These are phyloP conservation scores for Plenodomus lindquistii DNA, from an alignment of 2,329 filamentous ascomycete genomes.

Conservation along the genomic window DNA sequence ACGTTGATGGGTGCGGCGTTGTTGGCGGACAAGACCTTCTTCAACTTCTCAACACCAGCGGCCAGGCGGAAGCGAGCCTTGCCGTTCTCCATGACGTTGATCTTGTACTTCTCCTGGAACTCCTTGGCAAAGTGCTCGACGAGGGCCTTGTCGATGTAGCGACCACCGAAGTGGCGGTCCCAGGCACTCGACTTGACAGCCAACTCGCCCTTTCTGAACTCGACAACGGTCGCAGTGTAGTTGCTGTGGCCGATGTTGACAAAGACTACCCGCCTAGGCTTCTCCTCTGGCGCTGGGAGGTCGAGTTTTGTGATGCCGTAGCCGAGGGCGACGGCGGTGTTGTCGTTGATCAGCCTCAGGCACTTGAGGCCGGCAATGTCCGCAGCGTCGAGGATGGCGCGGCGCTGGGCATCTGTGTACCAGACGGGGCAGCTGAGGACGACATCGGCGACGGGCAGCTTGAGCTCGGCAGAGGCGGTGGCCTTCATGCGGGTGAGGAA, in stretches of 20 bases:
- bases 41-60: slow-evolving; percentile 91
- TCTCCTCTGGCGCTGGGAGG: slow-evolving; percentile 84
- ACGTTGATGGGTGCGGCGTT: slow-evolving; percentile 91
- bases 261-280: slow-evolving; percentile 86
- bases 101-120: slow-evolving; percentile 97
- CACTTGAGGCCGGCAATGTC: slow-evolving; percentile 93
- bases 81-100: slow-evolving; percentile 87
- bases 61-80: slow-evolving; percentile 88
- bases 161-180: slow-evolving; percentile 95
- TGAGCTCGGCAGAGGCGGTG: slow-evolving; percentile 84
- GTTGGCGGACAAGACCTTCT: slow-evolving; percentile 98
- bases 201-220: slow-evolving; percentile 96
- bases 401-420: slow-evolving; percentile 95
- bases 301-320: slow-evolving; percentile 98
- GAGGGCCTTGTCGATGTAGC: slow-evolving; percentile 93
- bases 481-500: slow-evolving; percentile 93
- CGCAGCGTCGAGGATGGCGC: slow-evolving; percentile 84
- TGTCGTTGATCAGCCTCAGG: slow-evolving; percentile 95
- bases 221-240: slow-evolving; percentile 91
- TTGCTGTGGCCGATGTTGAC: slow-evolving; percentile 96
- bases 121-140: slow-evolving; percentile 94
- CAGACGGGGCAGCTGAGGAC: slow-evolving; percentile 94
- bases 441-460: slow-evolving; percentile 86
- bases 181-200: slow-evolving; percentile 89
- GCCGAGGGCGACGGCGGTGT: slow-evolving; percentile 90